Conservation (phyloP, 208 protist genomes). For the Angomonas ambiguus region DNA sequence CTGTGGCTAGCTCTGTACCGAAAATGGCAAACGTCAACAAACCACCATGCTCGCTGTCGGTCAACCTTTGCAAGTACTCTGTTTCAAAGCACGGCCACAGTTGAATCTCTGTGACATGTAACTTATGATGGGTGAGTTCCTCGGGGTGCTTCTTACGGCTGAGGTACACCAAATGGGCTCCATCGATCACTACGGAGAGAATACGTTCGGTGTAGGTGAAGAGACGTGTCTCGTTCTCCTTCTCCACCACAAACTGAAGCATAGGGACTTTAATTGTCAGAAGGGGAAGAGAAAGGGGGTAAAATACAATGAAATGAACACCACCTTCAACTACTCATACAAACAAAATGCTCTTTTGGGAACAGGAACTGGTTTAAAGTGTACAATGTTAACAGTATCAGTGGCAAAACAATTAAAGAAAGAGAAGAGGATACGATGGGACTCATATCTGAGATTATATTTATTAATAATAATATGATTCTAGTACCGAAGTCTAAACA, state of each 20-base stretch:
- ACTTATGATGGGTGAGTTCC: slow-evolving; percentile 9
- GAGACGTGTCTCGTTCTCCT: not conserved
- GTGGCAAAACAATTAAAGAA: too few species aligned
- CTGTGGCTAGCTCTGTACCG: not conserved
- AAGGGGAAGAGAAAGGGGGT: slow-evolving; percentile 2
- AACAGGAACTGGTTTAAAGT: too few species aligned
- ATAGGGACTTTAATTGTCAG: not conserved
- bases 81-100: slow-evolving; percentile 11
- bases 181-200: not conserved
- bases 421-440: too few species aligned
- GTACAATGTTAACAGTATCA: not conserved
- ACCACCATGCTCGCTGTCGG: not conserved
- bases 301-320: not conserved
- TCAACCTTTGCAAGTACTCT: not conserved
- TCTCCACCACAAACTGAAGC: slow-evolving; percentile 7
- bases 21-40: slow-evolving; percentile 7
- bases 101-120: slow-evolving; percentile 1
- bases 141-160: slow-evolving; percentile 3
- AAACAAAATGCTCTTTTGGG: not conserved
- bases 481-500: too few species aligned
- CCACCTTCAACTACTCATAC: too few species aligned
- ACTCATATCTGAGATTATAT: too few species aligned
- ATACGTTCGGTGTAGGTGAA: slow-evolving; percentile 7
- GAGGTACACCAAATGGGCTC: slow-evolving; percentile 2
- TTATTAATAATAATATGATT: too few species aligned